A percentile compares a stretch with the other conserved stretches of the same genome.
phyloP scores from a whole-genome alignment of 176 grass and related monocot species.

The Tillandsia leiboldiana region DNA sequence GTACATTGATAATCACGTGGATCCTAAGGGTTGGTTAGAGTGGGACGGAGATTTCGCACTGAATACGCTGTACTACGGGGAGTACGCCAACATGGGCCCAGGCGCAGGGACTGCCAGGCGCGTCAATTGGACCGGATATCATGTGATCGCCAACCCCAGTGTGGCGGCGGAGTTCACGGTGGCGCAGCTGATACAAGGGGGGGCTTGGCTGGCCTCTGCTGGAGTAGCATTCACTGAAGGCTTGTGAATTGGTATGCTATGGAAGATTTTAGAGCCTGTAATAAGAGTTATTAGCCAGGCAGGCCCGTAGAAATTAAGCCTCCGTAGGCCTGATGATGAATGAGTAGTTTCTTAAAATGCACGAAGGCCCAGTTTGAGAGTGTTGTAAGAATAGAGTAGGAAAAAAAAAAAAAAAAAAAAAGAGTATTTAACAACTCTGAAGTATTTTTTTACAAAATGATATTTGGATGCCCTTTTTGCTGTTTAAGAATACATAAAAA shows the following conservation, averaged over 20 bases:
- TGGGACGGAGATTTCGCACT: conserved; percentile 52
- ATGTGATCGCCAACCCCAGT: conserved; percentile 35
- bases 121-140: conserved; percentile 43
- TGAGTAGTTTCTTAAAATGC: too few species aligned
- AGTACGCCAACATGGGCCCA: conserved; percentile 42
- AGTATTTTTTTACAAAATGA: too few species aligned
- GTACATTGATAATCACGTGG: conserved; percentile 30
- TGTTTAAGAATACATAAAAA: too few species aligned
- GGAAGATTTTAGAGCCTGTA: too few species aligned
- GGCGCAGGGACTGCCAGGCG: conserved; percentile 28
- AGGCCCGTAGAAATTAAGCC: too few species aligned
- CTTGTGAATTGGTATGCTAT: conserved; percentile 13
- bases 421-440: too few species aligned
- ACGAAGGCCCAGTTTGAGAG: too few species aligned
- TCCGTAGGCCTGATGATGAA: too few species aligned
- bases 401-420: too few species aligned
- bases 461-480: too few species aligned
- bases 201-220: conserved; percentile 31
- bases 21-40: conserved; percentile 40
- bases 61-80: conserved; percentile 42
- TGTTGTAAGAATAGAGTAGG: too few species aligned
- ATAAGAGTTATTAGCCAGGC: too few species aligned
- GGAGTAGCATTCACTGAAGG: conserved; percentile 40
- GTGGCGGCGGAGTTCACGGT: conserved; percentile 51
- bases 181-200: conserved; percentile 42